Evolutionary conservation across 2,329 filamentous ascomycete genomes (phyloP).

Genomic region (Triangularia verruculosa): DNA sequence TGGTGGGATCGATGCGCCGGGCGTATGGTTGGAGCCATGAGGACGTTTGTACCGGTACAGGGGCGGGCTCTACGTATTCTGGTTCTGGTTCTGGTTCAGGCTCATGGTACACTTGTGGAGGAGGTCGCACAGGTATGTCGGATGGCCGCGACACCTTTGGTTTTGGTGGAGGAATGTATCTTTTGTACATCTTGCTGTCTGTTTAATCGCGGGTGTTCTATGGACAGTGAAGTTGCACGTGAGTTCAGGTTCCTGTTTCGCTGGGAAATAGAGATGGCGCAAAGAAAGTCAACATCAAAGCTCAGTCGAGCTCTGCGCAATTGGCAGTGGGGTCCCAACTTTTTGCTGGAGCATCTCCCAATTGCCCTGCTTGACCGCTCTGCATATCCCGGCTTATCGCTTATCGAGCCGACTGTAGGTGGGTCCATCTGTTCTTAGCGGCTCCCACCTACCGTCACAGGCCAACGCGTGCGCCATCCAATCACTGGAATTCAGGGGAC

Average conservation of each 20-base stretch:
- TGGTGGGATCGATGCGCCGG: background rate
- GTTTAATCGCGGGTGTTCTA: background rate
- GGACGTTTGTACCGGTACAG: background rate
- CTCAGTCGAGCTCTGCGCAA: background rate
- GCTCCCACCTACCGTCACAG: background rate
- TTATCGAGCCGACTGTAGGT: conserved; percentile 5
- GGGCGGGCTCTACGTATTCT: background rate
- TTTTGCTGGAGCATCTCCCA: conserved; percentile 16
- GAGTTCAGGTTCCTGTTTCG: background rate
- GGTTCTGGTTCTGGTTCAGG: conserved; percentile 1
- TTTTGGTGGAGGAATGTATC: conserved; percentile 28
- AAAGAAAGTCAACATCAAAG: background rate
- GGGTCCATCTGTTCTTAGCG: background rate
- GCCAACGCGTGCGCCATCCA: background rate
- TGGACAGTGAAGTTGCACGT: background rate
- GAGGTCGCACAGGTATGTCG: conserved; percentile 1
- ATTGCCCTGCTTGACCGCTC: conserved; percentile 23
- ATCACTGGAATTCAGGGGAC: background rate
- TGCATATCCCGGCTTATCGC: conserved; percentile 14
- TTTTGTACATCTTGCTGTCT: conserved; percentile 22
- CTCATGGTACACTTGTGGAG: conserved; percentile 8
- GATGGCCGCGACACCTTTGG: background rate
- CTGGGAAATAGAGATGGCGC: background rate
- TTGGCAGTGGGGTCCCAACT: conserved; percentile 11
- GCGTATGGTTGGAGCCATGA: conserved; percentile 10